phyloP scores from a whole-genome alignment of 1,139 yeast genomes.

The Suhomyces bribrorum region DNA sequence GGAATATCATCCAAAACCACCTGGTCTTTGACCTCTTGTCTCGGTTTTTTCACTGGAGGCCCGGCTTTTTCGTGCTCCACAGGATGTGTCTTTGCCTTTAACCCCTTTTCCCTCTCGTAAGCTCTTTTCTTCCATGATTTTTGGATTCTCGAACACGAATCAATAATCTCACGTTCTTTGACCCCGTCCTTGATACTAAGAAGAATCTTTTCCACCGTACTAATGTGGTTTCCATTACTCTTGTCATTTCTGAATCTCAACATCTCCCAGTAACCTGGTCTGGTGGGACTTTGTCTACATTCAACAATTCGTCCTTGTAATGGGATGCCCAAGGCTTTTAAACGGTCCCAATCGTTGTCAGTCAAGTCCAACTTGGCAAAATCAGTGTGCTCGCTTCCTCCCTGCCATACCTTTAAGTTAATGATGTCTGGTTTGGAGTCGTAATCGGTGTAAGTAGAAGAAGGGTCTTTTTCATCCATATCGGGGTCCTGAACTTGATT shows the following conservation, averaged over 20 bases:
- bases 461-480: slow-evolving; percentile 68
- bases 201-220: slow-evolving; percentile 78
- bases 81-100: slow-evolving; percentile 5
- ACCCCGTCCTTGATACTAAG: slow-evolving; percentile 88
- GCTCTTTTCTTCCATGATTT: slow-evolving; percentile 41
- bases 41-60: slow-evolving; percentile 14
- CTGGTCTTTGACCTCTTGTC: slow-evolving; percentile 24
- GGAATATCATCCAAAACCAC: slow-evolving; percentile 38
- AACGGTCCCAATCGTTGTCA: slow-evolving; percentile 79
- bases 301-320: slow-evolving; percentile 90
- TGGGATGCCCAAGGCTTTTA: slow-evolving; percentile 74
- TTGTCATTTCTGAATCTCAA: slow-evolving; percentile 93
- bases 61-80: slow-evolving; percentile 3
- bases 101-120: slow-evolving; percentile 25
- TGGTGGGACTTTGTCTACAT: slow-evolving; percentile 59
- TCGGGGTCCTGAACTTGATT: slow-evolving; percentile 68
- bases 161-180: slow-evolving; percentile 68
- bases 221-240: slow-evolving; percentile 77
- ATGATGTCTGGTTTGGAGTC: slow-evolving; percentile 71
- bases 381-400: slow-evolving; percentile 62
- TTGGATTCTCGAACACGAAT: slow-evolving; percentile 37
- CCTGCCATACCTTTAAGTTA: slow-evolving; percentile 77
- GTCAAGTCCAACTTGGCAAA: slow-evolving; percentile 64
- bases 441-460: slow-evolving; percentile 75
- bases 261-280: slow-evolving; percentile 71